These are phyloP conservation scores for Pythium insidiosum DNA, from an alignment of 352 stramenopile genomes.

Conservation along the genomic window DNA sequence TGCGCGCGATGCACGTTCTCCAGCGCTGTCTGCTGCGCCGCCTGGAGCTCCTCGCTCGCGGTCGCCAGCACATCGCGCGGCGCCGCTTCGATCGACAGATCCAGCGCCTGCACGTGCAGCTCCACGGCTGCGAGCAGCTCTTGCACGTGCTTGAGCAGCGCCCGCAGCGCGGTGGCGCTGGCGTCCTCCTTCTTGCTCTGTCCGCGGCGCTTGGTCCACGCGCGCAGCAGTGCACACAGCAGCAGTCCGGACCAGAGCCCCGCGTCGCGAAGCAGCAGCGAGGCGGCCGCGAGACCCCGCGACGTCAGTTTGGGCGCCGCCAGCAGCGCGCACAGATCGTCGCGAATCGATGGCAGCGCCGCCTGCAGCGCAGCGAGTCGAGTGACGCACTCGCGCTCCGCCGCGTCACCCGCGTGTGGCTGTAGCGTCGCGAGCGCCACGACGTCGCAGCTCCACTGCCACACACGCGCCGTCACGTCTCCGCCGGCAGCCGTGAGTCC, in stretches of 20 bases:
- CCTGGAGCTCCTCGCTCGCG: conserved; percentile 29
- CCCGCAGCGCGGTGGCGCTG: conserved; percentile 26
- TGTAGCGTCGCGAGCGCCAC: conserved; percentile 5
- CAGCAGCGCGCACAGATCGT: conserved; percentile 6
- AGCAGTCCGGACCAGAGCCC: conserved; percentile 47
- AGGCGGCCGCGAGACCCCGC: conserved; percentile 37
- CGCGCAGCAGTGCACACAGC: conserved; percentile 31
- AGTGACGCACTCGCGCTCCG: background rate
- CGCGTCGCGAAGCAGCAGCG: conserved; percentile 46
- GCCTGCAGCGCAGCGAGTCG: conserved; percentile 2
- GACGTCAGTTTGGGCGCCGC: conserved; percentile 23
- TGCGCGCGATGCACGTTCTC: conserved; percentile 6
- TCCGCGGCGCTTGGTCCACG: conserved; percentile 47
- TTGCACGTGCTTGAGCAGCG: conserved; percentile 53
- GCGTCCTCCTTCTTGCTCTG: conserved; percentile 58
- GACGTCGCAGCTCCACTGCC: conserved; percentile 38
- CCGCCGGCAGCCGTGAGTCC: conserved; percentile 7
- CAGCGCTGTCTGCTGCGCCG: conserved; percentile 12
- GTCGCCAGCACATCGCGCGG: background rate
- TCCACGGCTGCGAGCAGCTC: conserved; percentile 35
- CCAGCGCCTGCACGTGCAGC: conserved; percentile 21
- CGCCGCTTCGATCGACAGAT: conserved; percentile 1
- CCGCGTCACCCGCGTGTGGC: conserved; percentile 11
- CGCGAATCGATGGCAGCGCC: conserved; percentile 9
- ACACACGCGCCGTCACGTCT: conserved; percentile 31